These are phyloP conservation scores for Clathrospora elynae DNA, from an alignment of 2,329 filamentous ascomycete genomes.

Conservation along the genomic window DNA sequence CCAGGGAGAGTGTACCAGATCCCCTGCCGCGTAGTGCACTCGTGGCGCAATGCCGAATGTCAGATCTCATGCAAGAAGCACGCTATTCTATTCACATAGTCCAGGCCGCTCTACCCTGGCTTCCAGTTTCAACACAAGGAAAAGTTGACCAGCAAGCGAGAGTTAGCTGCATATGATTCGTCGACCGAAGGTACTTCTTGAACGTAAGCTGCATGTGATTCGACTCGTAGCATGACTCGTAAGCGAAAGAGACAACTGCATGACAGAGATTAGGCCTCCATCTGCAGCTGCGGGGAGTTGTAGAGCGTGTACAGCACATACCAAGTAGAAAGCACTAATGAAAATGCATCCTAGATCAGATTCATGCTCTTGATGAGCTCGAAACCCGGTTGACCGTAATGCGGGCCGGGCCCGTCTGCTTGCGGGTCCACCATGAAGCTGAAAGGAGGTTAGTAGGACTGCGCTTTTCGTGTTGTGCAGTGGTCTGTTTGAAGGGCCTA, in stretches of 20 bases:
- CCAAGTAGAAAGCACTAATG: constrained; percentile 1
- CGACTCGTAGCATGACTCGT: constrained; percentile 3
- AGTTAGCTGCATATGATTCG: constrained; percentile 5
- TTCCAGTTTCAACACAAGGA: constrained; percentile 6
- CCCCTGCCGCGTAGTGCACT: constrained; percentile 16
- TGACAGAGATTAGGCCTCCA: constrained; percentile 6
- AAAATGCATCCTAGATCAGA: constrained; percentile 15
- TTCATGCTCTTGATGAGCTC: constrained; percentile 14
- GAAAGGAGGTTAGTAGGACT: constrained; percentile 11
- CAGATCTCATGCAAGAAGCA: constrained; percentile 8
- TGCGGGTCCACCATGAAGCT: constrained; percentile 5
- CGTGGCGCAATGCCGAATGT: constrained; percentile 6
- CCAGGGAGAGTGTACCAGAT: constrained; percentile 16
- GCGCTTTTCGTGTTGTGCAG: no score
- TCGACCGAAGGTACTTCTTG: no score
- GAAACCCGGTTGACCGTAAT: constrained; percentile 1
- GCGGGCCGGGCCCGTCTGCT: constrained; percentile 6
- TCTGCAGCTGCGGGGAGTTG: constrained; percentile 1
- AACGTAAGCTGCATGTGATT: no score
- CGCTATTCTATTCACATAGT: constrained; percentile 8
- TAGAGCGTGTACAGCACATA: no score
- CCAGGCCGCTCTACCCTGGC: constrained; percentile 3
- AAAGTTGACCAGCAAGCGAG: constrained; percentile 2
- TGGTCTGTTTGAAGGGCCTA: neutral
- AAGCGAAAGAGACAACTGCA: constrained; percentile 3